phyloP scores from a whole-genome alignment of 108 stramenopile species.

The Mayamaea pseudoterrestris region DNA sequence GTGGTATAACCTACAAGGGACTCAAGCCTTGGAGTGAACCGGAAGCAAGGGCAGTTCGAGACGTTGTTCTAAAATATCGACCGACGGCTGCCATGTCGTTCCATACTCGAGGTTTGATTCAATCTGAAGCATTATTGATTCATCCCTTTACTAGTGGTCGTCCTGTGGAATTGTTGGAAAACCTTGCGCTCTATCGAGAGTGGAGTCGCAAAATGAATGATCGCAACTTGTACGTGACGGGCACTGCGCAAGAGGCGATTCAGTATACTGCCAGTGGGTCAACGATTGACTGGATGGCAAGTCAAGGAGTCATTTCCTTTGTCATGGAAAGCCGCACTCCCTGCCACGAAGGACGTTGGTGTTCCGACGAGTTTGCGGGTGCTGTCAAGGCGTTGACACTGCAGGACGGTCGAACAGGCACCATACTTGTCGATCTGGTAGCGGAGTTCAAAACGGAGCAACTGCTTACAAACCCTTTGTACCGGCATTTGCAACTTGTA shows the following conservation, averaged over 20 bases:
- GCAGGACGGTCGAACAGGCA: too few relatives aligned
- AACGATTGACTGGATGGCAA: constrained; percentile 2
- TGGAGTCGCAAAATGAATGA: background rate
- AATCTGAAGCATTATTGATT: background rate
- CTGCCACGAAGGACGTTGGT: too few relatives aligned
- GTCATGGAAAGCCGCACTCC: too few relatives aligned
- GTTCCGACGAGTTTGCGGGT: too few relatives aligned
- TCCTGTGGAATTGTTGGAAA: background rate
- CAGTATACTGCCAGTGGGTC: background rate
- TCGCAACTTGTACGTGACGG: background rate
- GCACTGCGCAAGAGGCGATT: background rate
- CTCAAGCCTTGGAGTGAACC: constrained; percentile 5
- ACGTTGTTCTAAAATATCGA: background rate
- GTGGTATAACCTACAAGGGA: background rate
- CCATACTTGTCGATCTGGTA: too few relatives aligned
- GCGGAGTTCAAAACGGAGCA: too few relatives aligned
- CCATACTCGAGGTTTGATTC: background rate
- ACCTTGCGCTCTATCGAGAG: background rate
- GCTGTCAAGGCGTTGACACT: too few relatives aligned
- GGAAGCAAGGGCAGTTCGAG: background rate
- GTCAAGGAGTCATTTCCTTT: background rate
- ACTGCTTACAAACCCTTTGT: too few relatives aligned
- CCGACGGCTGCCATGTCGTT: constrained; percentile 1
- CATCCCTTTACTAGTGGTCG: background rate
- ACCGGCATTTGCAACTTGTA: too few relatives aligned